A percentile compares a stretch with the other conserved stretches of the same genome.
These are phyloP conservation scores for Pseudotsuga menziesii DNA, from an alignment of 75 land plant genomes.

Conservation along the genomic window DNA sequence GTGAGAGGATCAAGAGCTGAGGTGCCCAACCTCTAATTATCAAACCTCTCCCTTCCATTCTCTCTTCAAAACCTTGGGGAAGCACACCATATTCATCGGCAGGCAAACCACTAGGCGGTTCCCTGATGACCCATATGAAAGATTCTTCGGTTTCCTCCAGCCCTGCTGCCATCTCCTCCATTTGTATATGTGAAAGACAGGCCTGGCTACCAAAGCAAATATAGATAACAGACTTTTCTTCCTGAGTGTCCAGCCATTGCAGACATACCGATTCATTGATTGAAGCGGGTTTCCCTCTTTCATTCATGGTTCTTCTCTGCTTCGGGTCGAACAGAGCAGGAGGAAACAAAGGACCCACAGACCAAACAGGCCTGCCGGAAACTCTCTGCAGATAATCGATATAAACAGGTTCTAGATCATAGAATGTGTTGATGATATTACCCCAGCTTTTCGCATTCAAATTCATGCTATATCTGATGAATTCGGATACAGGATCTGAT, in stretches of 20 bases:
- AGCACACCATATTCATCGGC: background rate
- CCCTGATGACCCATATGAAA: background rate
- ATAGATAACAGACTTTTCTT: background rate
- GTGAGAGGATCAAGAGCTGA: conserved; percentile 11
- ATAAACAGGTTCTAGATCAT: conserved; percentile 23
- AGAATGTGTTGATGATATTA: conserved; percentile 26
- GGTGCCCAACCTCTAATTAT: conserved; percentile 21
- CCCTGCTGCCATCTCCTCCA: background rate
- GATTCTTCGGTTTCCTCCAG: background rate
- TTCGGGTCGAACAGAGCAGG: background rate
- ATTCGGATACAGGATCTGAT: conserved; percentile 23
- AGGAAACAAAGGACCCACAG: conserved; percentile 30
- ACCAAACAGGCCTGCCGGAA: conserved; percentile 29
- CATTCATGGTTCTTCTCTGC: background rate
- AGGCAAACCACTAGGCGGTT: background rate
- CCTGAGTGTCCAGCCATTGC: background rate
- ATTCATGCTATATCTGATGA: conserved; percentile 11
- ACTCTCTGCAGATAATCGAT: conserved; percentile 12
- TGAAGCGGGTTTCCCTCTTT: background rate
- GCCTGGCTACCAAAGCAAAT: background rate
- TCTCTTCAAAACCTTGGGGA: background rate
- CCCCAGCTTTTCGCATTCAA: conserved; percentile 36
- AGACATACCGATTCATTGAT: background rate
- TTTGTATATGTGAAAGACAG: background rate
- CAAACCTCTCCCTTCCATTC: conserved; percentile 12